phyloP scores from a whole-genome alignment of 2,329 filamentous ascomycete species.

The Calonectria fujianensis region DNA sequence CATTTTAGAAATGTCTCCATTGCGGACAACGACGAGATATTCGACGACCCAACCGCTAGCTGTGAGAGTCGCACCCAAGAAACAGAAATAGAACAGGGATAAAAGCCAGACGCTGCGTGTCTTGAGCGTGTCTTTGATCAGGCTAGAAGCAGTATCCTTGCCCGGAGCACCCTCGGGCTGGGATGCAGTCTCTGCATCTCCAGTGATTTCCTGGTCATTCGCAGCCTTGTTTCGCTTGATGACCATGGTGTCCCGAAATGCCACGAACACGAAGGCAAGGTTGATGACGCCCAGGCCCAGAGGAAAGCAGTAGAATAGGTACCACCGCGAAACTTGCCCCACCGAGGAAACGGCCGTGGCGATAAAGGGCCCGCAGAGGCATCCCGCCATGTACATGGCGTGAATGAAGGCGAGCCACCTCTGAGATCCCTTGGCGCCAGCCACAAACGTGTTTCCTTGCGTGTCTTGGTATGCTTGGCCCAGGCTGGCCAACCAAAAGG shows the following conservation, averaged over 20 bases:
- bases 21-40: slow-evolving; percentile 76
- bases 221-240: slow-evolving; percentile 49
- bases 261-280: slow-evolving; percentile 65
- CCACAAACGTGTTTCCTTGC: slow-evolving; percentile 77
- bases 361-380: slow-evolving; percentile 74
- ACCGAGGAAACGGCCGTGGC: slow-evolving; percentile 70
- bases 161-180: slow-evolving; percentile 17
- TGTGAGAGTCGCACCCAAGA: slow-evolving; percentile 73
- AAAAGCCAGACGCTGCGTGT: slow-evolving; percentile 73
- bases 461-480: slow-evolving; percentile 80
- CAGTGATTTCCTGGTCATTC: slow-evolving; percentile 22
- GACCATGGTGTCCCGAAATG: slow-evolving; percentile 70
- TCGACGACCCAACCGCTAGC: slow-evolving; percentile 79
- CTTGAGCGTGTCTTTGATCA: slow-evolving; percentile 67
- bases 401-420: slow-evolving; percentile 79
- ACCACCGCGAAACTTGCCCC: slow-evolving; percentile 65
- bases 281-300: slow-evolving; percentile 72
- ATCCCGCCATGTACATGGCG: slow-evolving; percentile 76
- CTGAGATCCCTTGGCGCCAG: slow-evolving; percentile 70
- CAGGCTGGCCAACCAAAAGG: slow-evolving; percentile 74
- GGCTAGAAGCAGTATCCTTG: slow-evolving; percentile 60
- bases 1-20: slow-evolving; percentile 73
- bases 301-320: slow-evolving; percentile 74
- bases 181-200: slow-evolving; percentile 22
- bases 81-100: slow-evolving; percentile 79